Evolutionary conservation across 108 stramenopile genomes (phyloP), one percentile per base, ranked within the genome.

Genomic region (Mediolabrus comicus): DNA sequence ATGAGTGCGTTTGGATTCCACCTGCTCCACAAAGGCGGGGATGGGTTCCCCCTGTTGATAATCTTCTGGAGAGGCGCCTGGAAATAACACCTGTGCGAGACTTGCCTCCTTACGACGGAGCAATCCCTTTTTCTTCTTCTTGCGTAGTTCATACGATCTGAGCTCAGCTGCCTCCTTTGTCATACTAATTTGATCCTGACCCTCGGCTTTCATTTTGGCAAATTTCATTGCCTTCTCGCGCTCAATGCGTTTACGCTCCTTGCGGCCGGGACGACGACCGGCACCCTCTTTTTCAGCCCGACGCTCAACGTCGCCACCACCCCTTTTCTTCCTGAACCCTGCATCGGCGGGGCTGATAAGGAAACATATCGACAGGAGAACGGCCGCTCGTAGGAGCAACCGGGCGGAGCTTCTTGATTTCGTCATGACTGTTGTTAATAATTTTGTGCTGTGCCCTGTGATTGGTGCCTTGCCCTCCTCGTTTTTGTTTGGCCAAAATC

Each of bases 1-100:
- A 67, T 97, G 95, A 12, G 91, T 92, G 69, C 89, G 91, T 43
- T 82, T 80, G 56, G 82, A 84, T 43, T 87, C 82, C 33, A 91
- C 88, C 26, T 83, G 60, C 53, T 95, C 94, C 13, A 86, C 86
- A 43, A 84, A 86, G 64, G 90, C 83, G 11, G 71, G 77, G 5
- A 93, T 66, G 34, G 76, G 75, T 33, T 87, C 86, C 24, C 73
- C 77, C 6, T 59, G 57, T 4, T 2, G 4, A 72, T 87, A 93
- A 13, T 86, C 72, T 58, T 89, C 84, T 33, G 90, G 86, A 8
- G 93, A 84, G 11, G 82, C 88, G 9, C 89, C 88, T 12, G 93
- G 90, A 66, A 90, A 95, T 46, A 92, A 84, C 9, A 93, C 79
- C 17, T 84, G 79, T 4, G 88, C 86, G 59, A 91, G 54, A 34